Evolutionary conservation across 306 rosid genomes (phyloP).

Genomic region (Dicorynia guianensis): DNA sequence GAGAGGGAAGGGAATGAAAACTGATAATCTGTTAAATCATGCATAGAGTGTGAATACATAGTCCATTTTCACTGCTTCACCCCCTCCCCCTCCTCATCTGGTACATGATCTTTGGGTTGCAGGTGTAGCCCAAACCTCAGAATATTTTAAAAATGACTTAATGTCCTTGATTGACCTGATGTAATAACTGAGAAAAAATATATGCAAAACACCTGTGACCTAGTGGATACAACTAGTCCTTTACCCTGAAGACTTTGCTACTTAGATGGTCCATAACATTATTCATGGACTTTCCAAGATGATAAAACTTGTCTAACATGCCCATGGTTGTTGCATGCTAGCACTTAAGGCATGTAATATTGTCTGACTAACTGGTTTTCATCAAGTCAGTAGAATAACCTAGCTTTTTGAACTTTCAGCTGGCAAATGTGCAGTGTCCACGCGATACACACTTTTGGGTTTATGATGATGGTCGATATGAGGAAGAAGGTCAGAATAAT

Average conservation of each 20-base stretch:
- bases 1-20: neutral
- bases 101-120: neutral
- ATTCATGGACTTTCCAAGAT: neutral
- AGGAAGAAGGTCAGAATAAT: slow-evolving; percentile 99
- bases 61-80: too few relatives aligned
- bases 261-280: neutral
- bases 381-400: slow-evolving; percentile 35
- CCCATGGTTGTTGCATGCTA: slow-evolving; percentile 10
- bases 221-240: neutral
- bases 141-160: slow-evolving; percentile 16
- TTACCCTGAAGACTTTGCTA: slow-evolving; percentile 5
- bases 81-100: too few relatives aligned
- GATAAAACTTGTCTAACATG: slow-evolving; percentile 10
- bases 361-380: slow-evolving; percentile 6
- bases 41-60: too few relatives aligned
- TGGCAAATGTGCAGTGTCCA: slow-evolving; percentile 98
- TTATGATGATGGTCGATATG: slow-evolving; percentile 96
- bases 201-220: neutral
- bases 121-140: slow-evolving; percentile 7
- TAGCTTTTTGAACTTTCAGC: slow-evolving; percentile 61
- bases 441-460: slow-evolving; percentile 99
- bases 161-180: neutral
- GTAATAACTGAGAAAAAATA: slow-evolving; percentile 23
- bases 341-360: slow-evolving; percentile 6
- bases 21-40: neutral